Base-by-base conservation (phyloP, 306 rosid genomes). In the Crataegus laevigata region DNA sequence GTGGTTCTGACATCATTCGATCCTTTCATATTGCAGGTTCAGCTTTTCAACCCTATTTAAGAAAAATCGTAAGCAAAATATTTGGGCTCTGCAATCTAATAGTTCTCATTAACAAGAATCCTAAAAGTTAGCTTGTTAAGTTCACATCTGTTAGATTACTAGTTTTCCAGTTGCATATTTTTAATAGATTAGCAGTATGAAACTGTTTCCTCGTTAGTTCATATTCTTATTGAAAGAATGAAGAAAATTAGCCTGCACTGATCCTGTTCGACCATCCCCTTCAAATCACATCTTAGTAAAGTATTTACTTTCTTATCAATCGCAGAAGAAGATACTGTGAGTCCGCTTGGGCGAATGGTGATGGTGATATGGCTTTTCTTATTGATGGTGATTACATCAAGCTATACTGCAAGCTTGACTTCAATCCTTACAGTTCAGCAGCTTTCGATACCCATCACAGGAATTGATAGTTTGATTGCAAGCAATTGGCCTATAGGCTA, bases 351-450 rank as follows among this genome's bases (percentile, higher is more conserved):
- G 64, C 85, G 89, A 79, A 86, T 91, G 97, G 97, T 94, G 86
- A 91, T 94, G 98, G 87, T 94, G 76, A 85, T 91, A 3, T 94
- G 98, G 97, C 90, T 94, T 80, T 94, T 94, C 82, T 85, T 91
- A 34, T 82, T 94, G 88, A 87, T 94, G 98, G 98, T 94, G 79
- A 88, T 94, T 86, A 88, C 91, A 6, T 86, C 96, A 71, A 91
- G 98, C 91, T 94, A 94, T 76, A 94, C 96, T 34, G 98, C 98
- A 22, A 90, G 86, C 85, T 84, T 94, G 86, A 94, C 96, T 77
- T 94, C 98, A 74, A 89, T 91, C 85, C 98, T 94, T 57, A 94
- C 98, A 4, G 88, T 94, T 82, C 96, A 94, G 79, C 90, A 90
- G 83, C 96, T 94, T 80, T 89, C 93, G 2, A 91, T 96, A 10